Evolutionary conservation across 495 filamentous ascomycete genomes (phyloP).

Genomic region (Penicillium maclennaniae): DNA sequence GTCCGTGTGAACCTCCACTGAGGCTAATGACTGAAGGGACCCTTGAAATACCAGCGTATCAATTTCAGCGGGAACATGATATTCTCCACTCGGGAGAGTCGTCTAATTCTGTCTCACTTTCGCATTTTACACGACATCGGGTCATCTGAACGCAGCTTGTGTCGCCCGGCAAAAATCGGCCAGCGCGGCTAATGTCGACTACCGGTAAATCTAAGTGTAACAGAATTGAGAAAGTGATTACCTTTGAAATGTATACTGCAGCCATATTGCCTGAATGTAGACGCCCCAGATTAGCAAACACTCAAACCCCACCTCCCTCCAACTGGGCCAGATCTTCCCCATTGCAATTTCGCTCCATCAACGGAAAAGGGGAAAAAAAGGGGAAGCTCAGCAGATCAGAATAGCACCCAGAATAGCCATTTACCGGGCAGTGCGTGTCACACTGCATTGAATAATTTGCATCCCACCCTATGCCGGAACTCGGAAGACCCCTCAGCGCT

Average conservation of each 20-base stretch:
- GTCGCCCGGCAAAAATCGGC: conserved; percentile 1
- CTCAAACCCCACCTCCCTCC: not conserved
- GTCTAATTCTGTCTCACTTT: conserved; percentile 16
- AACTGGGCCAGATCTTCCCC: conserved; percentile 12
- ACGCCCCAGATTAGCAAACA: conserved; percentile 2
- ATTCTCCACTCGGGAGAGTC: not conserved
- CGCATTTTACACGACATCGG: conserved; percentile 16
- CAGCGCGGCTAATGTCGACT: conserved; percentile 20
- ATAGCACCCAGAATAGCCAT: conserved; percentile 8
- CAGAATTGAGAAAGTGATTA: conserved; percentile 1
- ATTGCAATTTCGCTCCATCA: conserved; percentile 16
- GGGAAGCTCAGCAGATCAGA: conserved; percentile 14
- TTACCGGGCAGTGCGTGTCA: conserved; percentile 25
- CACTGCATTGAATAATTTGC: conserved; percentile 19
- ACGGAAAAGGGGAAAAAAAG: conserved; percentile 10
- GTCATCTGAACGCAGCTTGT: conserved; percentile 23
- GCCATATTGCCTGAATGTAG: not conserved
- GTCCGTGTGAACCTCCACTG: conserved; percentile 24
- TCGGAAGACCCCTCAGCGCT: not conserved
- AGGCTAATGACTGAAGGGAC: conserved; percentile 18
- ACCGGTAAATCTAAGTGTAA: not conserved
- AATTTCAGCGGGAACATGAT: conserved; percentile 6
- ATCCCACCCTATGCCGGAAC: conserved; percentile 19
- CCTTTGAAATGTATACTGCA: conserved; percentile 9
- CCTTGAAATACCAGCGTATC: not conserved